phyloP scores from a whole-genome alignment of 768 basidiomycete genomes.

The Auriscalpium orientale region DNA sequence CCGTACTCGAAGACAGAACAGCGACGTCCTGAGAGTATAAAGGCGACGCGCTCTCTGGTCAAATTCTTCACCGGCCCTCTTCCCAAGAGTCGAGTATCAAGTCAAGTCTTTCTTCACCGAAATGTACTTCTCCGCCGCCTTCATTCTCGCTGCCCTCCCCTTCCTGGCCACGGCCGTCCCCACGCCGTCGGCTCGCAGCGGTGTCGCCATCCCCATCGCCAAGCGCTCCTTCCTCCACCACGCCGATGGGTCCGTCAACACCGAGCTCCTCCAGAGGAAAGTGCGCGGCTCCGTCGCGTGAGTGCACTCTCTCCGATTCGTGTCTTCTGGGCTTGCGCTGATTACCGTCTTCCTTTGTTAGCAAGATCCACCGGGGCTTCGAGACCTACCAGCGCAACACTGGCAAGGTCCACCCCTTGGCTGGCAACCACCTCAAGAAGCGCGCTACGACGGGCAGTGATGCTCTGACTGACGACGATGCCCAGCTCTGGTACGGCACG shows the following conservation, averaged over 20 bases:
- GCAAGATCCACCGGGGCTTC: not conserved
- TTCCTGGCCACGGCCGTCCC: not conserved
- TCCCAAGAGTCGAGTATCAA: not conserved
- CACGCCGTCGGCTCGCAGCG: not conserved
- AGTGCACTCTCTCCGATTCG: not conserved
- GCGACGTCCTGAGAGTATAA: not conserved
- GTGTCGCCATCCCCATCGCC: not conserved
- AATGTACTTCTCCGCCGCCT: not conserved
- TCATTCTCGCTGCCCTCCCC: not conserved
- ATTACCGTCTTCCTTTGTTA: not conserved
- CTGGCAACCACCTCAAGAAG: not conserved
- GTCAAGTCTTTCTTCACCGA: not conserved
- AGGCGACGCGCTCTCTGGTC: not conserved
- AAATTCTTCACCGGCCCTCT: not conserved
- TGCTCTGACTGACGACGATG: not conserved
- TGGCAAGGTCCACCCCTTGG: not conserved
- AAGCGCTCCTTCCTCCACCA: not conserved
- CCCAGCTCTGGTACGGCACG: conserved; percentile 5
- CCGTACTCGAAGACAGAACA: too few relatives aligned
- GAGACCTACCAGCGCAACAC: not conserved
- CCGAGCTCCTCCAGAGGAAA: not conserved
- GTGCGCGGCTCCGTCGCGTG: not conserved
- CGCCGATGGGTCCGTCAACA: not conserved
- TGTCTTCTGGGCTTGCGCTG: not conserved
- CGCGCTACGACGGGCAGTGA: not conserved